Conservation (phyloP, 139 green algal species). For the Asterochloris erici region DNA sequence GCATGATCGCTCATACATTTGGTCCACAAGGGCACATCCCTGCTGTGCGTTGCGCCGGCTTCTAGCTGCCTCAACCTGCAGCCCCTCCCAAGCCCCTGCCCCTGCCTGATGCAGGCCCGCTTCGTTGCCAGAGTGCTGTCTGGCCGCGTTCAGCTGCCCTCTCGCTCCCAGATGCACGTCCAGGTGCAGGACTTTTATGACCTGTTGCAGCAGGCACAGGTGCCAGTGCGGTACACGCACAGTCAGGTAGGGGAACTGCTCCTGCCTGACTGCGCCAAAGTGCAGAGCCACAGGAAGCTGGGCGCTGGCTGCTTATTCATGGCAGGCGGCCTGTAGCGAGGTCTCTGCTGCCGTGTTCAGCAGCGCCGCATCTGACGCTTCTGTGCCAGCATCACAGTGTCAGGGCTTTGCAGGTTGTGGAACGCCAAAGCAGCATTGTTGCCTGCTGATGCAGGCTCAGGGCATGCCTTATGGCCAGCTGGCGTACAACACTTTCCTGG, state of each 20-base stretch:
- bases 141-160: constrained; percentile 28
- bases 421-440: background rate
- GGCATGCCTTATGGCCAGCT: constrained; percentile 34
- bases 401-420: no score
- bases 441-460: constrained; percentile 10
- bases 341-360: background rate
- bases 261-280: background rate
- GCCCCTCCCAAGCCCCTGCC: background rate
- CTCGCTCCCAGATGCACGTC: constrained; percentile 25
- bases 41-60: background rate
- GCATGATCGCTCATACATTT: background rate
- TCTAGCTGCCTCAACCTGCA: background rate
- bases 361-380: background rate
- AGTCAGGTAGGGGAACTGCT: constrained; percentile 11
- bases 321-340: background rate
- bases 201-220: background rate
- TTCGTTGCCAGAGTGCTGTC: constrained; percentile 38
- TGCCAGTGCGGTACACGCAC: constrained; percentile 21
- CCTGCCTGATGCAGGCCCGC: constrained; percentile 2
- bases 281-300: background rate
- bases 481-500: constrained; percentile 45
- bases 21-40: background rate
- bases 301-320: no score
- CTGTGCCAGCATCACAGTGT: background rate
- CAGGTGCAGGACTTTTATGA: constrained; percentile 22